Evolutionary conservation across 2,329 filamentous ascomycete genomes (phyloP).

Genomic region (Stachybotrys elegans): DNA sequence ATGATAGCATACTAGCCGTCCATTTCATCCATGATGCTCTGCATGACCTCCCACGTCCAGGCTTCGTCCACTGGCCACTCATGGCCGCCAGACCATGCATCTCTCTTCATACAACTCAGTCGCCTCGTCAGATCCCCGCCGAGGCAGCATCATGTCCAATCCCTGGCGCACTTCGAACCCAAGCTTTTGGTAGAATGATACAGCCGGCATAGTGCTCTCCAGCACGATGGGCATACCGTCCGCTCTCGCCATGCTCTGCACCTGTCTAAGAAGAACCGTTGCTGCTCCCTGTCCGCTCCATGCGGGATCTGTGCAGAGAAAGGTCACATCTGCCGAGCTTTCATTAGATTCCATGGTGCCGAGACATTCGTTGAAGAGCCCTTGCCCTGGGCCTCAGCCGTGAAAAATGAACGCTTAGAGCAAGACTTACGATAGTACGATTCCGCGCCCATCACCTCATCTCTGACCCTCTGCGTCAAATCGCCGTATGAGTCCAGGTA

Average conservation of each 20-base stretch:
- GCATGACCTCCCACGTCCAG: too few species aligned
- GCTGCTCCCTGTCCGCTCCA: constrained; percentile 30
- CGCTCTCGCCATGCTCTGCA: constrained; percentile 25
- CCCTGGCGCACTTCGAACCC: constrained; percentile 26
- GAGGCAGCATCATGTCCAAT: constrained; percentile 30
- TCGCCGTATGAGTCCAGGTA: constrained; percentile 28
- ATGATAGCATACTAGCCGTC: too few species aligned
- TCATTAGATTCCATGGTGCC: too few species aligned
- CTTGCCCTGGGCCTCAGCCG: too few species aligned
- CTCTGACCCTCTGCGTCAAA: constrained; percentile 24
- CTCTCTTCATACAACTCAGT: constrained; percentile 27
- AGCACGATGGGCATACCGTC: constrained; percentile 29
- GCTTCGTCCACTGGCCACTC: too few species aligned
- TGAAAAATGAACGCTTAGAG: too few species aligned
- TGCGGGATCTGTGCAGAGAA: constrained; percentile 31
- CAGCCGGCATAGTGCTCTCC: constrained; percentile 32
- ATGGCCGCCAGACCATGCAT: constrained; percentile 27
- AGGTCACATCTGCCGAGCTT: constrained; percentile 27
- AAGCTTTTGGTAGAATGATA: constrained; percentile 30
- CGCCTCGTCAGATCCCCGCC: constrained; percentile 18
- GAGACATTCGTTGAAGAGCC: too few species aligned
- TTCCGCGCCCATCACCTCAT: constrained; percentile 20
- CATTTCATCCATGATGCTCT: too few species aligned
- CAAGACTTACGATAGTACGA: constrained; percentile 35
- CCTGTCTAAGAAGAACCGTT: constrained; percentile 23